Evolutionary conservation across 805 yeast genomes (phyloP), one percentile per base, ranked within the genome.

Genomic region (Yarrowia porcina): DNA sequence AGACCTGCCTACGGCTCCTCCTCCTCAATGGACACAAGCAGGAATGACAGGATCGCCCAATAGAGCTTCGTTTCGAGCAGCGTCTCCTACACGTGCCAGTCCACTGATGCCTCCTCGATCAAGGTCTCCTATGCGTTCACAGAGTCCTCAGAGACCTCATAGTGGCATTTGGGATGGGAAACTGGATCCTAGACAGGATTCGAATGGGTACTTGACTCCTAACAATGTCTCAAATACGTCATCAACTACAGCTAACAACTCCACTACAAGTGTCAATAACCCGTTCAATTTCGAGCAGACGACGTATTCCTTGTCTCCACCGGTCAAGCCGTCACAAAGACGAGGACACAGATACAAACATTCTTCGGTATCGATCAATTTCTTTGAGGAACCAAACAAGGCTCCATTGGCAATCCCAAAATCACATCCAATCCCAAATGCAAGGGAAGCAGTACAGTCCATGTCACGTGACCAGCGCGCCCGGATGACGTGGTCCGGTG

Each of bases 341-440:
- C 85, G 92, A 68, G 99, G 99, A 7, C 99, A 93, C 74, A 82
- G 93, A 68, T 93, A 93, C 72, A 93, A 93, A 72, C 98, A 93
- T 74, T 91, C 97, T 2, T 91, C 97, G 9, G 97, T 93, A 6
- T 90, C 97, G 5, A 88, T 93, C 94, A 92, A 93, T 73, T 82
- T 93, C 72, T 93, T 94, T 72, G 97, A 90, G 73, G 97, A 93
- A 70, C 97, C 97, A 1, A 83, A 79, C 41, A 79, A 86, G 36
- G 85, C 88, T 4, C 88, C 91, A 0, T 75, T 79, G 35, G 79
- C 83, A 42, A 76, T 85, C 17, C 89, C 91, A 0, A 82, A 81
- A 35, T 81, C 81, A 68, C 81, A 86, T 67, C 89, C 91, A 17
- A 84, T 91, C 9, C 97, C 97, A 1, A 86, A 79, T 42, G 69